Conservation (phyloP, 805 yeast species). For the Scheffersomyces lignosus region DNA sequence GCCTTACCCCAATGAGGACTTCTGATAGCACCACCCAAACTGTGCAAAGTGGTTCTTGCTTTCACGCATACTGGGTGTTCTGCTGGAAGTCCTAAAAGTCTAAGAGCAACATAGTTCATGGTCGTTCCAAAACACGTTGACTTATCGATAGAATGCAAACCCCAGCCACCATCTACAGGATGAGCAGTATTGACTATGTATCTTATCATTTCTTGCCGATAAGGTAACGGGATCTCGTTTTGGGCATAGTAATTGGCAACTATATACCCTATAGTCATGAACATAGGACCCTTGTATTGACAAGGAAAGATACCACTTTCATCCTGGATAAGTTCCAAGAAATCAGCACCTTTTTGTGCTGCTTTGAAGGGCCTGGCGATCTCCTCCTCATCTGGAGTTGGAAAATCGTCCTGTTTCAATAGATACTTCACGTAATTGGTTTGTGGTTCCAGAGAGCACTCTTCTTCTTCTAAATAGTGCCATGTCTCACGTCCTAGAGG, state of each 20-base stretch:
- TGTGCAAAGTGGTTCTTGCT: constrained; percentile 69
- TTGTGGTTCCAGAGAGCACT: constrained; percentile 47
- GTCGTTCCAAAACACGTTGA: constrained; percentile 95
- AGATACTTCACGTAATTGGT: constrained; percentile 57
- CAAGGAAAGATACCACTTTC: constrained; percentile 84
- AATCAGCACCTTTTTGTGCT: constrained; percentile 72
- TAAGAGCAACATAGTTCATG: constrained; percentile 76
- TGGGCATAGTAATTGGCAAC: constrained; percentile 70
- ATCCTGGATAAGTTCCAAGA: constrained; percentile 71
- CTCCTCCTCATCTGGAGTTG: constrained; percentile 39
- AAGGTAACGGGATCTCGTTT: constrained; percentile 65
- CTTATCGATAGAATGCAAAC: constrained; percentile 87
- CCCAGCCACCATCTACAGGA: constrained; percentile 99
- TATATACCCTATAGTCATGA: constrained; percentile 88
- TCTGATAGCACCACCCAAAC: constrained; percentile 86
- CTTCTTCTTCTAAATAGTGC: constrained; percentile 57
- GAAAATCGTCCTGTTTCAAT: constrained; percentile 40
- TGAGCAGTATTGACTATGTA: constrained; percentile 90
- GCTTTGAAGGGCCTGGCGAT: constrained; percentile 54
- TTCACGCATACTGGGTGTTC: constrained; percentile 75
- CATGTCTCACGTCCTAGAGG: constrained; percentile 78
- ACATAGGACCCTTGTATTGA: constrained; percentile 98
- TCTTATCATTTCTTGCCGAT: constrained; percentile 69
- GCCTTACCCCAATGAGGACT: constrained; percentile 98
- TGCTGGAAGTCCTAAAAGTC: constrained; percentile 73